phyloP scores from a whole-genome alignment of 768 basidiomycete species.

The Candolleomyces eurysporus region DNA sequence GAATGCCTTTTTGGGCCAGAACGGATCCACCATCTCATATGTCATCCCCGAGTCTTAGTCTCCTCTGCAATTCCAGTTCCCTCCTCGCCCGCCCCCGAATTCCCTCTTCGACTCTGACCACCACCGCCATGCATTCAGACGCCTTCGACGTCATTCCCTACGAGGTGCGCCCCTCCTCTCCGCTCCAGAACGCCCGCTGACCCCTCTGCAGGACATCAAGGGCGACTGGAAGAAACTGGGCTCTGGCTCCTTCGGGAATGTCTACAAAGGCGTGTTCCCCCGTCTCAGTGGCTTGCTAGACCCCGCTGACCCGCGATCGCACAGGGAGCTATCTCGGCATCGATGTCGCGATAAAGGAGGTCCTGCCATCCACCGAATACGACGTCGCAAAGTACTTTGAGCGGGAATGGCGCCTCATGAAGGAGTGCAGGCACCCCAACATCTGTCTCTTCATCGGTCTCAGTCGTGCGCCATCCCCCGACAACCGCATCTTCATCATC shows the following conservation, averaged over 20 bases:
- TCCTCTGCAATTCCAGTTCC: neutral
- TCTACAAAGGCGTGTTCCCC: slow-evolving; percentile 66
- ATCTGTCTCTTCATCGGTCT: slow-evolving; percentile 93
- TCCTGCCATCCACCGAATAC: slow-evolving; percentile 86
- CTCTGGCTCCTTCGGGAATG: slow-evolving; percentile 91
- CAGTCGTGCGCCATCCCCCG: slow-evolving; percentile 72
- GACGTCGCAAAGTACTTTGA: slow-evolving; percentile 98
- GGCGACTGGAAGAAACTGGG: slow-evolving; percentile 88
- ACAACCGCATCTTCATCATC: slow-evolving; percentile 88
- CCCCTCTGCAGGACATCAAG: slow-evolving; percentile 65
- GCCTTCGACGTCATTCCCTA: slow-evolving; percentile 88
- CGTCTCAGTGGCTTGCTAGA: neutral
- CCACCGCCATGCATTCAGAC: slow-evolving; percentile 46
- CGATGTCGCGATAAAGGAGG: slow-evolving; percentile 95
- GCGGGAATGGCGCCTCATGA: slow-evolving; percentile 98
- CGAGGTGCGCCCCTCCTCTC: slow-evolving; percentile 48
- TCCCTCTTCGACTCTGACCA: slow-evolving; percentile 2
- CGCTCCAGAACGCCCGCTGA: slow-evolving; percentile 11
- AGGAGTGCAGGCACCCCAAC: slow-evolving; percentile 90
- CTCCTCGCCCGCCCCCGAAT: neutral
- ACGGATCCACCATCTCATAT: neutral
- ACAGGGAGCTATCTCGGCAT: slow-evolving; percentile 91
- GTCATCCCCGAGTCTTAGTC: neutral
- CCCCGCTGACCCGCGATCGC: slow-evolving; percentile 1
- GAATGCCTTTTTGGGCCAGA: slow-evolving; percentile 5